phyloP scores from a whole-genome alignment of 108 stramenopile species.

The Skeletonema menzelii region DNA sequence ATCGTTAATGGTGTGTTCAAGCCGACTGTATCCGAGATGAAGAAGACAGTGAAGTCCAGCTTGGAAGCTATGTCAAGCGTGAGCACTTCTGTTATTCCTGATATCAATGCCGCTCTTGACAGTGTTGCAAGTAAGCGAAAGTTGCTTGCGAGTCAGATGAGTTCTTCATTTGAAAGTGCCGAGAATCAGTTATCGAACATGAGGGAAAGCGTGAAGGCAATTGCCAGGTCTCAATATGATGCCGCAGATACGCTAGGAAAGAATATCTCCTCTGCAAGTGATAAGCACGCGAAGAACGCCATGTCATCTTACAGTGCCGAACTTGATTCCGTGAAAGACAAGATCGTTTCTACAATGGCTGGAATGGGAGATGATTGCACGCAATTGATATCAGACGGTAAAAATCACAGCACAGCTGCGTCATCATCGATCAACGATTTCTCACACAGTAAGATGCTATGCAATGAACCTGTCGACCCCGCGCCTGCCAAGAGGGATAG shows the following conservation, averaged over 20 bases:
- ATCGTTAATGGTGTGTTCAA: conserved; percentile 29
- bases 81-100: conserved; percentile 4
- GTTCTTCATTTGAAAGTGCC: conserved; percentile 11
- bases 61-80: conserved; percentile 21
- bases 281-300: conserved; percentile 7
- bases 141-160: conserved; percentile 16
- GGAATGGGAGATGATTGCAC: conserved; percentile 12
- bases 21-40: conserved; percentile 26
- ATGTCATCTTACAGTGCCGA: conserved; percentile 25
- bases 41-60: conserved; percentile 20
- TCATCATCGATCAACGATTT: conserved; percentile 45
- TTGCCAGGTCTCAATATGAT: conserved; percentile 28
- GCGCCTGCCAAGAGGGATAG: conserved; percentile 26
- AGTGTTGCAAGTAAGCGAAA: conserved; percentile 7
- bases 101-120: conserved; percentile 17
- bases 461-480: conserved; percentile 39
- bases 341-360: conserved; percentile 15
- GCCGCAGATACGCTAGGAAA: conserved; percentile 14
- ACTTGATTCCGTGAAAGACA: conserved; percentile 32
- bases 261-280: neutral
- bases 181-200: conserved; percentile 5
- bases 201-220: conserved; percentile 18
- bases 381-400: conserved; percentile 14
- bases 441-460: conserved; percentile 35
- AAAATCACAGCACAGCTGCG: neutral